phyloP scores from a whole-genome alignment of 257 asterid species.

The Knoxia roxburghii region DNA sequence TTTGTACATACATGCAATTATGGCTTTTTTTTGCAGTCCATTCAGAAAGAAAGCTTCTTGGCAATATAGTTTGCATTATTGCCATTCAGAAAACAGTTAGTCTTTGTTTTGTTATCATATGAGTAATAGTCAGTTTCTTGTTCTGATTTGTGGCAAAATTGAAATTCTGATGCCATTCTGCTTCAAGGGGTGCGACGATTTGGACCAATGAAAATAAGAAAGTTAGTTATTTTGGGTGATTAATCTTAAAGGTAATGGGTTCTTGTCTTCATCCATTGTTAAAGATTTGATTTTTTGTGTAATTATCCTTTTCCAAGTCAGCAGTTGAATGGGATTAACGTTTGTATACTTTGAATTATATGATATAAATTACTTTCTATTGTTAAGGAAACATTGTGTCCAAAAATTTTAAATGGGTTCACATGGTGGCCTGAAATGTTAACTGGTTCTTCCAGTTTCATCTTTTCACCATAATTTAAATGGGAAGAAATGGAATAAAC shows the following conservation, averaged over 20 bases:
- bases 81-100: not conserved
- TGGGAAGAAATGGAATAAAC: no score
- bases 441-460: not conserved
- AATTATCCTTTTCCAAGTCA: not conserved
- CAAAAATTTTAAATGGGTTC: not conserved
- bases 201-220: no score
- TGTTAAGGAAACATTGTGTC: not conserved
- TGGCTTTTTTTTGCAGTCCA: not conserved
- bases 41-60: not conserved
- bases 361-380: not conserved
- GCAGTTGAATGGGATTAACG: not conserved
- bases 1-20: not conserved
- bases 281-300: no score
- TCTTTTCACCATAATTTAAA: not conserved
- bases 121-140: not conserved
- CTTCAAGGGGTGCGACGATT: no score
- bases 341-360: not conserved
- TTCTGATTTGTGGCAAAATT: not conserved
- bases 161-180: no score
- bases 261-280: not conserved
- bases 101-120: no score
- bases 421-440: not conserved
- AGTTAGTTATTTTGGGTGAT: no score
- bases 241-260: no score
- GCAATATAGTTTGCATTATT: no score